Evolutionary conservation across 352 stramenopile species (phyloP), one percentile per base, ranked within the genome.

Genomic region (Phytopythium kandeliae): DNA sequence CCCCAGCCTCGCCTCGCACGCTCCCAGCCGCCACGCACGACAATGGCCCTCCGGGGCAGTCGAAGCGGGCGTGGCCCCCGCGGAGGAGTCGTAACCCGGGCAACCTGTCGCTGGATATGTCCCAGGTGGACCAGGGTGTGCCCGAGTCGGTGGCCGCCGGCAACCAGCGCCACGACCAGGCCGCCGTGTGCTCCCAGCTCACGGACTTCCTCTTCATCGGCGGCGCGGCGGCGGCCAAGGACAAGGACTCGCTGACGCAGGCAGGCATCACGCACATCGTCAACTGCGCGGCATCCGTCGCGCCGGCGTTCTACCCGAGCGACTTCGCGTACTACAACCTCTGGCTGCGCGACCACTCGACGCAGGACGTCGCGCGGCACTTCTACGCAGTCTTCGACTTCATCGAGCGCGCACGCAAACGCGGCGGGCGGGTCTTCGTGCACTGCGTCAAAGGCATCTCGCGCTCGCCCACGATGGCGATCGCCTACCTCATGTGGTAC

Each of bases 381-480:
- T 93, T 95, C 55, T 92, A 94, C 69, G 89, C 71, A 54, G 71
- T 93, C 16, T 94, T 95, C 48, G 81, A 95, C 57, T 95, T 93
- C 35, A 94, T 95, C 40, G 85, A 95, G 57, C 71, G 67, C 28
- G 85, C 83, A 26, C 75, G 84, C 3, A 65, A 73, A 16, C 52
- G 62, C 31, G 74, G 78, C 25, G 83, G 85, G 22, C 85, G 87
- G 42, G 72, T 95, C 25, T 92, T 94, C 49, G 68, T 95, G 51
- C 85, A 95, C 48, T 95, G 85, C 51, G 67, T 95, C 6, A 95
- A 95, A 48, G 85, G 85, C 50, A 95, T 95, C 36, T 95, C 85
- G 25, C 68, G 85, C 33, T 95, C 85, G 2, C 85, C 85, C 17
- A 91, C 85, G 2, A 91, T 95, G 71, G 81, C 83, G 11, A 94